phyloP scores from a whole-genome alignment of 1,139 yeast genomes.

The Yamadazyma oceani region DNA sequence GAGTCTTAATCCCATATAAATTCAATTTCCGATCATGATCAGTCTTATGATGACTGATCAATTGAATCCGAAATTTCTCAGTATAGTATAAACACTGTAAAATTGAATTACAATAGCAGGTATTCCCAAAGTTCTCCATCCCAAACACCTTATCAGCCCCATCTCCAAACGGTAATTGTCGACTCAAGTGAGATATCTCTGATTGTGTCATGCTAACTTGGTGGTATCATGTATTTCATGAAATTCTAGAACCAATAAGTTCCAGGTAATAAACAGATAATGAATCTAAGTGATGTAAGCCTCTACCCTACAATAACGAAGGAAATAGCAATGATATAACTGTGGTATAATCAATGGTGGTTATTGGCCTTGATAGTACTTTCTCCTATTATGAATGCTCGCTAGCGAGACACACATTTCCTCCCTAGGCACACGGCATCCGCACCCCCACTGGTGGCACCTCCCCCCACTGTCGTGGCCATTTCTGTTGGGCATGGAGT shows the following conservation, averaged over 20 bases:
- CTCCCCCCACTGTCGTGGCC: background rate
- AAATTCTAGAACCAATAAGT: too few species aligned
- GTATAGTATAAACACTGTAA: slow-evolving; percentile 84
- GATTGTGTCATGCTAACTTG: slow-evolving; percentile 7
- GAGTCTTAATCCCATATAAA: slow-evolving; percentile 45
- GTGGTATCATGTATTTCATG: too few species aligned
- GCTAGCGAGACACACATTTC: too few species aligned
- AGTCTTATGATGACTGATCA: slow-evolving; percentile 37
- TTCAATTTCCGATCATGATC: slow-evolving; percentile 39
- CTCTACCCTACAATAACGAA: too few species aligned
- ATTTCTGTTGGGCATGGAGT: slow-evolving; percentile 1
- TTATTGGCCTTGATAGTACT: too few species aligned
- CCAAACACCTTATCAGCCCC: slow-evolving; percentile 81
- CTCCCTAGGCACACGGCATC: too few species aligned
- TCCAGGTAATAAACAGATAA: too few species aligned
- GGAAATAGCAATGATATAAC: too few species aligned
- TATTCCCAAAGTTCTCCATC: slow-evolving; percentile 92
- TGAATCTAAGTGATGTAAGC: too few species aligned
- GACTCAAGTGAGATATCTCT: slow-evolving; percentile 7
- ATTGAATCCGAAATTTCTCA: slow-evolving; percentile 60
- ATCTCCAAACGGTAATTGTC: slow-evolving; percentile 50
- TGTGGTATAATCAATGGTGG: too few species aligned
- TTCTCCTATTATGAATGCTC: slow-evolving; percentile 4
- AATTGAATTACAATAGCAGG: slow-evolving; percentile 92
- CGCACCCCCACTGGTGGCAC: too few species aligned